Base-by-base conservation (phyloP, 73 alveolate genomes). In the Tetrahymena malaccensis region DNA sequence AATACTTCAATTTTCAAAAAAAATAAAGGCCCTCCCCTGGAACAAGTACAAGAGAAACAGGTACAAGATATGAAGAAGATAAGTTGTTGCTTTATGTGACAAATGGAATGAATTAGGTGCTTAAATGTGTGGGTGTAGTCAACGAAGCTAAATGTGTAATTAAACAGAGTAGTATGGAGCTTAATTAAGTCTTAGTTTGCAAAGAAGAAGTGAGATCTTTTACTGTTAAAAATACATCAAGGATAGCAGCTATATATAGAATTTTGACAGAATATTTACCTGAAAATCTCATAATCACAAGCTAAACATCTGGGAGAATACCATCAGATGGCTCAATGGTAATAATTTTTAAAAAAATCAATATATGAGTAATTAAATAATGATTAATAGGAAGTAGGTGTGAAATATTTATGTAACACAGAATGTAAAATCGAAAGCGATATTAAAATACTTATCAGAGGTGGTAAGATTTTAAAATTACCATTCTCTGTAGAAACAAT, bases 391-490 rank as follows among this genome's bases (percentile, higher is more conserved):
- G 97, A 95, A 95, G 96, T 99, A 55, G 97, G 97, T 93, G 99
- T 98, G 35, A 96, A 98, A 93, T 98, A 98, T 94, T 93, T 96
- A 84, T 97, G 98, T 13, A 96, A 97, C 93, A 99, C 96, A 55
- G 99, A 99, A 85, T 96, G 98, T 70, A 99, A 98, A 85, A 96
- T 98, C 94, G 94, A 96, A 11, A 97, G 99, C 17, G 99, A 98
- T 94, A 97, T 99, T 84, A 98, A 98, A 25, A 99, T 99, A 31
- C 96, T 97, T 55, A 98, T 99, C 35, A 97, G 99, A 96, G 99
- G 99, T 16, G 99, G 99, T 22, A 98, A 98, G 93, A 96, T 98
- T 25, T 94, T 99, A 12, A 97, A 95, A 55, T 95, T 99, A 93
- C 99, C 99, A 21, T 97, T 99, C 70, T 96, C 96, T 38, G 99